Conservation (phyloP, 176 grass and related monocot genomes). For the Pharus latifolius region DNA sequence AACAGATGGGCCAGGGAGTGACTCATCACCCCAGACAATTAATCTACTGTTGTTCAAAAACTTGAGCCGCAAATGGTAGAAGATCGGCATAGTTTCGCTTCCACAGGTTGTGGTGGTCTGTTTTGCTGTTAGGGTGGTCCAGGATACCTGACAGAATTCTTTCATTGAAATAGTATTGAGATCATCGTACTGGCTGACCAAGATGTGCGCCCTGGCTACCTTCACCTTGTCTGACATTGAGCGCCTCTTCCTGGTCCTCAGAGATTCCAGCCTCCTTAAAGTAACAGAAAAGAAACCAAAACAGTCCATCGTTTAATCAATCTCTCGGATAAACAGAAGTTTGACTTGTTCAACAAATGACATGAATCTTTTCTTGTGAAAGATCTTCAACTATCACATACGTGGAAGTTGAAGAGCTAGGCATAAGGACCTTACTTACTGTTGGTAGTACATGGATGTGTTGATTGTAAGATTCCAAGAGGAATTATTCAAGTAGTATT, state of each 20-base stretch:
- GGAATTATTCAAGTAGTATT: not conserved
- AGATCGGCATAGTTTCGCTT: not conserved
- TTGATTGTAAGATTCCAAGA: not conserved
- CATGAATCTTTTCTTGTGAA: too few species aligned
- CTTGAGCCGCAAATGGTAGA: not conserved
- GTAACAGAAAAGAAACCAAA: not conserved
- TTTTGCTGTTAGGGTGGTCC: not conserved
- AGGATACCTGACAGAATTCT: not conserved
- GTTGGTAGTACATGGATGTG: not conserved
- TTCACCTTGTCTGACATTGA: constrained; percentile 32
- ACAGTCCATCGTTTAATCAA: not conserved
- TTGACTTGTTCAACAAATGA: too few species aligned
- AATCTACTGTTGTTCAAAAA: not conserved
- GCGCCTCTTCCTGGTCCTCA: constrained; percentile 28
- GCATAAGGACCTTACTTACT: too few species aligned
- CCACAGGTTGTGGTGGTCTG: not conserved
- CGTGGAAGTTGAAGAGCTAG: too few species aligned
- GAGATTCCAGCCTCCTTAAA: constrained; percentile 33
- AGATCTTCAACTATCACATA: too few species aligned
- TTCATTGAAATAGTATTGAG: not conserved
- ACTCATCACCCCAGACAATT: not conserved
- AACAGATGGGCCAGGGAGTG: not conserved
- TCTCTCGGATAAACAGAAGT: not conserved
- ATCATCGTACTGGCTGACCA: not conserved
- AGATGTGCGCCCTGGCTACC: constrained; percentile 16